Evolutionary conservation across 1,284 basidiomycete species (phyloP).

Genomic region (Mycosarcoma mackinlayi): DNA sequence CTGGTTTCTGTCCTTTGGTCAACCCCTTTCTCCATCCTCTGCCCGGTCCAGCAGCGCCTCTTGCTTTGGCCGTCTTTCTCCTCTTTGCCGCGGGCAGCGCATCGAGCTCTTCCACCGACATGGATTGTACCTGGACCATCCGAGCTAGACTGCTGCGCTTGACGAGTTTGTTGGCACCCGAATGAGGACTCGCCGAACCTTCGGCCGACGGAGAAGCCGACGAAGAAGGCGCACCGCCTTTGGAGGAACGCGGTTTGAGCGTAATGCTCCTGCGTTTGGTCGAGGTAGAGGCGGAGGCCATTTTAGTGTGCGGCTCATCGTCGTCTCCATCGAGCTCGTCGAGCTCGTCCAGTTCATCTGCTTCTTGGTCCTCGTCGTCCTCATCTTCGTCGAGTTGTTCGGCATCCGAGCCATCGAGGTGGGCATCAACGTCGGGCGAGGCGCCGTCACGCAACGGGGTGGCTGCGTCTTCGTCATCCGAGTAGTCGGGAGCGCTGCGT

Average conservation of each 20-base stretch:
- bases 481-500: conserved; percentile 40
- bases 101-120: conserved; percentile 63
- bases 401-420: conserved; percentile 10
- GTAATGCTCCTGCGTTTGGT: conserved; percentile 41
- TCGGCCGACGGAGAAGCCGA: conserved; percentile 38
- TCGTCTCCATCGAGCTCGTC: conserved; percentile 45
- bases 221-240: conserved; percentile 8
- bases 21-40: conserved; percentile 65
- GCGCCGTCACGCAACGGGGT: conserved; percentile 9
- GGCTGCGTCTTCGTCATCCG: conserved; percentile 30
- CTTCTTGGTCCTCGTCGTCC: conserved; percentile 33
- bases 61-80: conserved; percentile 60
- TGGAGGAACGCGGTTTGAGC: conserved; percentile 35
- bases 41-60: conserved; percentile 65
- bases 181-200: conserved; percentile 32
- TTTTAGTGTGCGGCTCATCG: conserved; percentile 6
- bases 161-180: conserved; percentile 11
- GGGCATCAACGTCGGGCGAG: neutral
- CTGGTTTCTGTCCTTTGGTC: conserved; percentile 65
- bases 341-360: conserved; percentile 43
- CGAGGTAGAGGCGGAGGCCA: conserved; percentile 15
- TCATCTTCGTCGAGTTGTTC: conserved; percentile 28
- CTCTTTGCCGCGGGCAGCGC: conserved; percentile 65
- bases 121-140: conserved; percentile 28
- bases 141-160: conserved; percentile 23